Base-by-base conservation (phyloP, 2,329 filamentous ascomycete genomes). In the Cercospora sp. region DNA sequence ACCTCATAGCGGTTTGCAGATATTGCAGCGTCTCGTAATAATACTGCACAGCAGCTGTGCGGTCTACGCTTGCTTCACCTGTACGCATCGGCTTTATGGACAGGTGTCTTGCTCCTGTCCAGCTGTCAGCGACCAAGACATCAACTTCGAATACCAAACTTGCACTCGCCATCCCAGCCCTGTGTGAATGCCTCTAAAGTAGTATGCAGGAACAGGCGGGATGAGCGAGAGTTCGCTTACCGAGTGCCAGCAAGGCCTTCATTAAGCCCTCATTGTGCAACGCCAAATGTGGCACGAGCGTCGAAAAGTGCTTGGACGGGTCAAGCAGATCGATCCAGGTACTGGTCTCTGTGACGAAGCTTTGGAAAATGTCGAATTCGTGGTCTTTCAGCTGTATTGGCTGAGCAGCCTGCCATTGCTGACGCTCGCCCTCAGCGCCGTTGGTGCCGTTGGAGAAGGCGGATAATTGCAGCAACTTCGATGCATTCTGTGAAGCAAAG, bases 21-120 rank as follows among this genome's bases (percentile, higher is more conserved):
- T 89, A 90, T 61, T 87, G 85, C 0, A 90, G 79, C 0, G 87
- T 88, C 73, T 89, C 86, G 71, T 88, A 86, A 73, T 90, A 90
- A 68, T 88, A 89, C 66, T 84, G 85, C 55, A 78, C 76, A 28
- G 77, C 77, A 30, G 75, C 74, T 43, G 78, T 76, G 12, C 74
- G 75, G 30, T 79, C 76, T 9, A 77, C 65, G 40, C 71, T 70
- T 28, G 70, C 70, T 34, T 75, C 75, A 69, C 74, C 63, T 9
- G 66, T 70, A 21, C 69, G 65, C 32, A 69, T 60, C 26, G 74
- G 72, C 66, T 81, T 79, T 37, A 84, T 79, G 2, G 82, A 83
- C 61, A 84, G 76, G 71, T 87, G 84, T 12, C 85, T 80, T n/a
- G 84, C 82, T 8, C 85, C 62, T 64, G 51, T n/a, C 4, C 13